These are phyloP conservation scores for Dothideomycetidae sp. DNA, from an alignment of 2,329 filamentous ascomycete species.

Conservation along the genomic window DNA sequence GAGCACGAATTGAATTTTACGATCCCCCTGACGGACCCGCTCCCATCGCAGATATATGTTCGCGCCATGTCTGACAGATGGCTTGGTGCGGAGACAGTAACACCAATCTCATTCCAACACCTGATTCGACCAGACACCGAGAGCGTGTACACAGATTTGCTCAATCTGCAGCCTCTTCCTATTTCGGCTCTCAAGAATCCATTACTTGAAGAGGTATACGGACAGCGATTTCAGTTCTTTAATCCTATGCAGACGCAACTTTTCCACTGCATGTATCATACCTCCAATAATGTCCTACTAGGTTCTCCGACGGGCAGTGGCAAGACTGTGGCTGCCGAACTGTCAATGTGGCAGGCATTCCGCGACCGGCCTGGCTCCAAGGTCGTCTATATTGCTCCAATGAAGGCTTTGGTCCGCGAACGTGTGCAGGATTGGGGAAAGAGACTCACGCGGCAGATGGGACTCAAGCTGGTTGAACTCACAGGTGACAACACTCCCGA, in stretches of 20 bases:
- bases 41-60: constrained; percentile 93
- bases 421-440: constrained; percentile 89
- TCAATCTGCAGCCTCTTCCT: constrained; percentile 81
- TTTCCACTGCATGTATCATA: constrained; percentile 93
- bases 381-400: constrained; percentile 96
- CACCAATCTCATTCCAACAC: constrained; percentile 92
- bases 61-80: constrained; percentile 88
- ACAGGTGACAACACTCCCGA: constrained; percentile 98
- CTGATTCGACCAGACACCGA: constrained; percentile 94
- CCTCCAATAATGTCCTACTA: constrained; percentile 76
- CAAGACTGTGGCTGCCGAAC: constrained; percentile 88
- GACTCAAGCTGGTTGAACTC: constrained; percentile 81
- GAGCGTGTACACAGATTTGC: constrained; percentile 86
- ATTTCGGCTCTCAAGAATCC: constrained; percentile 80
- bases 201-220: constrained; percentile 75
- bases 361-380: constrained; percentile 87
- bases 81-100: constrained; percentile 92
- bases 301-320: constrained; percentile 95
- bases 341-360: constrained; percentile 99
- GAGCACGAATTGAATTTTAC: constrained; percentile 98
- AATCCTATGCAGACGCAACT: constrained; percentile 99
- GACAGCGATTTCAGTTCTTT: constrained; percentile 82
- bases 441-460: constrained; percentile 67
- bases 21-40: constrained; percentile 81
- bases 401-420: constrained; percentile 96